These are phyloP conservation scores for Eruca vesicaria DNA, from an alignment of 441 rosid species.

Conservation along the genomic window DNA sequence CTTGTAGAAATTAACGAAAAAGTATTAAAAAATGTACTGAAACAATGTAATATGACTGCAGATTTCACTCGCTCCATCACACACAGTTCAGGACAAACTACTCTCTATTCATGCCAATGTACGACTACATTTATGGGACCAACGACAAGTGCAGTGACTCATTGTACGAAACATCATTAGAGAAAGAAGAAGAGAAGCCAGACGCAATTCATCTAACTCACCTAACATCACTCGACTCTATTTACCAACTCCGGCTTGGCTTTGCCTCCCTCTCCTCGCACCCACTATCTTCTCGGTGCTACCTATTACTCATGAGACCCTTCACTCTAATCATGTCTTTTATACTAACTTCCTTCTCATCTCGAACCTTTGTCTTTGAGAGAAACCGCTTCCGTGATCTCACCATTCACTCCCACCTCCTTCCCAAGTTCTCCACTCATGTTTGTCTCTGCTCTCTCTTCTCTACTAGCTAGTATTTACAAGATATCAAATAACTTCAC, in stretches of 20 bases:
- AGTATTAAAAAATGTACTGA: neutral
- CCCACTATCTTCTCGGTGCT: conserved; percentile 39
- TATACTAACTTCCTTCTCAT: conserved; percentile 30
- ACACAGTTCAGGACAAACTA: conserved; percentile 64
- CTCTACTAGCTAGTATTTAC: neutral
- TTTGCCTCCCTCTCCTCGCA: conserved; percentile 52
- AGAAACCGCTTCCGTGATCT: conserved; percentile 42
- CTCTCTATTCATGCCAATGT: conserved; percentile 64
- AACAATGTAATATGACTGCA: conserved; percentile 16
- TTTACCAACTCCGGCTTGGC: conserved; percentile 52
- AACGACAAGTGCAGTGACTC: conserved; percentile 47
- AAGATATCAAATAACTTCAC: neutral
- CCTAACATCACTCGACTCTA: conserved; percentile 48
- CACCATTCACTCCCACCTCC: conserved; percentile 49
- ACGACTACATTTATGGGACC: conserved; percentile 59
- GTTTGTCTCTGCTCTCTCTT: neutral
- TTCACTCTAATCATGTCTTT: conserved; percentile 32
- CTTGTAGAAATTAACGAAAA: neutral
- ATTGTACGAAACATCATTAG: conserved; percentile 37
- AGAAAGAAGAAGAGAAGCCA: conserved; percentile 41
- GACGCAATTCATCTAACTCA: conserved; percentile 57
- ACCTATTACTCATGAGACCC: conserved; percentile 41
- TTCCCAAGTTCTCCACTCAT: conserved; percentile 43
- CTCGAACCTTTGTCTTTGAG: conserved; percentile 42
- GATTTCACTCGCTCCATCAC: conserved; percentile 66